A percentile compares a stretch with the other conserved stretches of the same genome.
phyloP scores from a whole-genome alignment of 2,329 filamentous ascomycete genomes.

The Diaporthe velutina region DNA sequence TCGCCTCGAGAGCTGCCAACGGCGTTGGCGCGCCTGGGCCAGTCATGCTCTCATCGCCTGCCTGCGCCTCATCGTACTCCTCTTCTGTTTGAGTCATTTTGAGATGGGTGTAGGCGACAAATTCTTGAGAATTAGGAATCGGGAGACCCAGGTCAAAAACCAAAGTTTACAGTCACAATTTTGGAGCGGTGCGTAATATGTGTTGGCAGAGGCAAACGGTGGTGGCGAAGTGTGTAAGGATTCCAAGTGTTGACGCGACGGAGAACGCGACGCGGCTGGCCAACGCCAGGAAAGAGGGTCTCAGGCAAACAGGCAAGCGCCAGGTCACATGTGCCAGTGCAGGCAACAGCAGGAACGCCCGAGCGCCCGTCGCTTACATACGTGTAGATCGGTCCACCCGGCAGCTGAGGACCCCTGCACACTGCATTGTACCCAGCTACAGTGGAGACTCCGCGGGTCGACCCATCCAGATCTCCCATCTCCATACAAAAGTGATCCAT shows the following conservation, averaged over 20 bases:
- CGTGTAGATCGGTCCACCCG: neutral
- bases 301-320: neutral
- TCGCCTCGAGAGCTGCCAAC: slow-evolving; percentile 85
- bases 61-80: slow-evolving; percentile 76
- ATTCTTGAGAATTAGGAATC: neutral
- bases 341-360: neutral
- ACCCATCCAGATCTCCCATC: slow-evolving; percentile 1
- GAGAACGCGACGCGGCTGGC: slow-evolving; percentile 18
- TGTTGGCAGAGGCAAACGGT: neutral
- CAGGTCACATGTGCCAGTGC: slow-evolving; percentile 29
- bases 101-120: neutral
- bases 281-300: slow-evolving; percentile 4
- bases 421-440: neutral
- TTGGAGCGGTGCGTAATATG: neutral
- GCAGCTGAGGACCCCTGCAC: neutral
- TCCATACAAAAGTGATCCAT: slow-evolving; percentile 10
- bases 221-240: slow-evolving; percentile 22
- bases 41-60: slow-evolving; percentile 78
- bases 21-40: slow-evolving; percentile 96
- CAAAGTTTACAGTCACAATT: neutral
- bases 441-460: neutral
- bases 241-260: slow-evolving; percentile 29
- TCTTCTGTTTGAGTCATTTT: slow-evolving; percentile 67
- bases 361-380: neutral
- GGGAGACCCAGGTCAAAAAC: neutral